These are phyloP conservation scores for Posidonia oceanica DNA, from an alignment of 116 monocot genomes.

Conservation along the genomic window DNA sequence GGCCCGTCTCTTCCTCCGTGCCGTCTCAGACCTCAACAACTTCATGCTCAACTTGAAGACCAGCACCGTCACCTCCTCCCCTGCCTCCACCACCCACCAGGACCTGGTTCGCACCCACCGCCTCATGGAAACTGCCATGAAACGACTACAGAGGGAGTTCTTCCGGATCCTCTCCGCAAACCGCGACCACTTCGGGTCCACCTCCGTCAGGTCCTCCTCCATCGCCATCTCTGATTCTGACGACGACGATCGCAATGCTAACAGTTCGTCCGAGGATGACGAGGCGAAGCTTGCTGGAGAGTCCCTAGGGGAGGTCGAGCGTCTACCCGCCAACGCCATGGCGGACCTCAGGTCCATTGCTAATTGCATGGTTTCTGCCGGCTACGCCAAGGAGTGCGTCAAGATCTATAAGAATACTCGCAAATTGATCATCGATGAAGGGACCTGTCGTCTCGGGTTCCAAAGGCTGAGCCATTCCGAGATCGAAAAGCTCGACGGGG, in stretches of 20 bases:
- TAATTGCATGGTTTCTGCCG: slow-evolving; percentile 52
- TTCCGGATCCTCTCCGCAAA: slow-evolving; percentile 25
- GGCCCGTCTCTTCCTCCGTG: slow-evolving; percentile 9
- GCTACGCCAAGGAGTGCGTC: slow-evolving; percentile 68
- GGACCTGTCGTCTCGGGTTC: slow-evolving; percentile 42
- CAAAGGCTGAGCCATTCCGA: slow-evolving; percentile 15
- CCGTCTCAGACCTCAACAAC: slow-evolving; percentile 26
- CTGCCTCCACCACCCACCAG: not conserved
- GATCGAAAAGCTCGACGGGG: slow-evolving; percentile 43
- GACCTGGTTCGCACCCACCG: slow-evolving; percentile 14
- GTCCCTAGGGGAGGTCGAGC: not conserved
- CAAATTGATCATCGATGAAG: slow-evolving; percentile 33
- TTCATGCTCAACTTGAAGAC: slow-evolving; percentile 21
- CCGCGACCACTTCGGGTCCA: slow-evolving; percentile 10
- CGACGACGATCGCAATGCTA: not conserved
- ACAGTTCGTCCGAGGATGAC: no score
- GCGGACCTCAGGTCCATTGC: slow-evolving; percentile 28
- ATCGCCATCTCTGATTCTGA: not conserved
- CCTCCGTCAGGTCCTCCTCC: slow-evolving; percentile 2
- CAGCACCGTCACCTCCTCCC: no score
- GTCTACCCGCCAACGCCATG: not conserved
- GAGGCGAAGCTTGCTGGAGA: not conserved
- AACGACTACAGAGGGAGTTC: slow-evolving; percentile 29
- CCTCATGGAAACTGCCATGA: slow-evolving; percentile 27
- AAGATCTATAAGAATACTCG: slow-evolving; percentile 34